Conservation (phyloP, 2,329 filamentous ascomycete genomes). For the Verticillium nubilum region DNA sequence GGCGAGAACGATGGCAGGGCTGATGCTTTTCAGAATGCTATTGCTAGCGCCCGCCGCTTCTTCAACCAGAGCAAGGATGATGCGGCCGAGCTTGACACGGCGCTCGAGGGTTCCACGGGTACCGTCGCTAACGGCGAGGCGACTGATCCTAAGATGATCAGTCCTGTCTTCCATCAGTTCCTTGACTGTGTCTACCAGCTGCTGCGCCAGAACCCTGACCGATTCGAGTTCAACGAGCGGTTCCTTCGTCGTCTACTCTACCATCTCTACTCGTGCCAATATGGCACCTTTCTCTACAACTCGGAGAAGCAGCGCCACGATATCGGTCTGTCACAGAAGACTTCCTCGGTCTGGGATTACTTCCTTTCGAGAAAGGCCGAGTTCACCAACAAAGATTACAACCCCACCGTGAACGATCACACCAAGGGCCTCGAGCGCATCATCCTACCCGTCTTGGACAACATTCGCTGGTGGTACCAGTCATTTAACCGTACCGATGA, state of each 20-base stretch:
- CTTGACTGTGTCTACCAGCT: conserved; percentile 92
- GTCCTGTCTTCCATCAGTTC: conserved; percentile 96
- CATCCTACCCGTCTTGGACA: conserved; percentile 69
- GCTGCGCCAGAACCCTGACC: conserved; percentile 74
- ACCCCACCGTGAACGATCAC: conserved; percentile 69
- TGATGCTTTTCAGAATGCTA: conserved; percentile 79
- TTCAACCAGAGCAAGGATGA: conserved; percentile 72
- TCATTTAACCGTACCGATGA: conserved; percentile 79
- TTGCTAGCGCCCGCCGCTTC: conserved; percentile 80
- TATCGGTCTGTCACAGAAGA: conserved; percentile 61
- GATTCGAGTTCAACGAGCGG: conserved; percentile 95
- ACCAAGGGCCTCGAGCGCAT: conserved; percentile 75
- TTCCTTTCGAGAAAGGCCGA: conserved; percentile 77
- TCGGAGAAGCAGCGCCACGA: conserved; percentile 83
- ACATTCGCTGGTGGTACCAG: conserved; percentile 92
- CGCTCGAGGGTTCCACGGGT: conserved; percentile 31
- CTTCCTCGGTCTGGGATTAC: conserved; percentile 91
- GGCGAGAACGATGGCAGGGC: conserved; percentile 55
- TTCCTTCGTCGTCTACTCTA: conserved; percentile 87
- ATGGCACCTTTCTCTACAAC: conserved; percentile 94
- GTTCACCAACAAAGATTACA: conserved; percentile 79
- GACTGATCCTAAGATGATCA: conserved; percentile 84
- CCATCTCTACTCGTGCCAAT: conserved; percentile 93
- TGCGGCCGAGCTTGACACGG: conserved; percentile 56
- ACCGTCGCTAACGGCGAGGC: conserved; percentile 51